Evolutionary conservation across 2,329 filamentous ascomycete genomes (phyloP), one percentile per base, ranked within the genome.

Genomic region (Talaromyces sp.): DNA sequence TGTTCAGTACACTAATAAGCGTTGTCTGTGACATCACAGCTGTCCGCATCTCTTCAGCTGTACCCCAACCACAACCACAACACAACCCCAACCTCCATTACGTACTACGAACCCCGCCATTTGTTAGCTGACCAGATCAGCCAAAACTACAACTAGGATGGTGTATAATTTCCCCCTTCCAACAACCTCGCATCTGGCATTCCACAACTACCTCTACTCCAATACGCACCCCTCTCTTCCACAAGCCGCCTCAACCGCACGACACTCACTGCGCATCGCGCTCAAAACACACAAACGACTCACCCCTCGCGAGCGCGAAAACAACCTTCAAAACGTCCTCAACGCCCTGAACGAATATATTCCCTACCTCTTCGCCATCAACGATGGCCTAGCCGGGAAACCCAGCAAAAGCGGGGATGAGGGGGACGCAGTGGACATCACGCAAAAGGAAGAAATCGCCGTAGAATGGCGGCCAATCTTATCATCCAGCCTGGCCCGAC

Each of bases 281-380:
- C 82, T 99, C 63, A 98, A 98, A 78, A 87, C 87, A 68, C 88
- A 97, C 81, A 98, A 96, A 76, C 87, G 92, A 58, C 84, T 96
- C n/a, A 83, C 90, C 4, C 82, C 89, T 9, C 73, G 84, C 10
- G 87, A 90, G 27, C 90, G 92, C 73, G 79, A 86, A 6, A 81
- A 87, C 25, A 87, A 92, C 71, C 82, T 99, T 6, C 81, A 85
- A 27, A 84, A 84, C 6, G 81, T 98, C 42, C 81, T 91, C 59
- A 82, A 87, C 36, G 85, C 86, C 44, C 72, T 96, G 11, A 87
- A 88, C 62, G 83, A 84, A 63, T 99, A 98, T 71, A 80, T 97
- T 0, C 92, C 93, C 0, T 96, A 93, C 69, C 83, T 97, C 0
- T 81, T 95, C 52, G 88, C 90, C 11, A 80, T 97, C 27, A 89